Percentiles rank a stretch among this genome's conserved stretches.
Evolutionary conservation across 169 alveolate genomes (phyloP).

Genomic region (Cystoisospora suis): DNA sequence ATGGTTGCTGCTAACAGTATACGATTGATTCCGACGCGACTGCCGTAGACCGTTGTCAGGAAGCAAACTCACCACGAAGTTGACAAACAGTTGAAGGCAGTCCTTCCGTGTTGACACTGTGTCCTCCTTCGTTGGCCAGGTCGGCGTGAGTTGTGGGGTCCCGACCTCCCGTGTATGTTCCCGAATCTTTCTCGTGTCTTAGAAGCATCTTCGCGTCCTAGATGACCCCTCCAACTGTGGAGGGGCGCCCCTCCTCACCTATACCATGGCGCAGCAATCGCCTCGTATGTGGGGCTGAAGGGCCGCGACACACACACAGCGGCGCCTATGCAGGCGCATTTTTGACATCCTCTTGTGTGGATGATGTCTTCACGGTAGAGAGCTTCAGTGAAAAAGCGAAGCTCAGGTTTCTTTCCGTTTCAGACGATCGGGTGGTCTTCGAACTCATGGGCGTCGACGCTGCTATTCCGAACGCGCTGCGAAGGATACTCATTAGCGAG

Average conservation of each 20-base stretch:
- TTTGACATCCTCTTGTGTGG: not conserved
- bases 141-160: too few relatives aligned
- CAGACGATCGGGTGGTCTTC: conserved; percentile 50
- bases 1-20: too few relatives aligned
- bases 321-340: conserved; percentile 29
- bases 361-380: conserved; percentile 11
- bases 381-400: not conserved
- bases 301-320: conserved; percentile 40
- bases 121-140: too few relatives aligned
- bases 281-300: conserved; percentile 13
- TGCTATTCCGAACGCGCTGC: conserved; percentile 90
- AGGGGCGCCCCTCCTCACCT: conserved; percentile 25
- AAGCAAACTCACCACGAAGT: too few relatives aligned
- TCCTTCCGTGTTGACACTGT: too few relatives aligned
- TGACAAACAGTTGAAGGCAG: too few relatives aligned
- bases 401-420: not conserved
- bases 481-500: conserved; percentile 92
- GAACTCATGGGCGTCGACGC: conserved; percentile 86
- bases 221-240: not conserved
- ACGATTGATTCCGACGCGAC: too few relatives aligned
- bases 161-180: too few relatives aligned
- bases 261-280: not conserved
- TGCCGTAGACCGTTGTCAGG: too few relatives aligned
- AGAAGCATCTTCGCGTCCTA: conserved; percentile 2
- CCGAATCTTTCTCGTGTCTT: too few relatives aligned